Conservation (phyloP, 2,329 filamentous ascomycete species). For the Scedosporium dehoogii region DNA sequence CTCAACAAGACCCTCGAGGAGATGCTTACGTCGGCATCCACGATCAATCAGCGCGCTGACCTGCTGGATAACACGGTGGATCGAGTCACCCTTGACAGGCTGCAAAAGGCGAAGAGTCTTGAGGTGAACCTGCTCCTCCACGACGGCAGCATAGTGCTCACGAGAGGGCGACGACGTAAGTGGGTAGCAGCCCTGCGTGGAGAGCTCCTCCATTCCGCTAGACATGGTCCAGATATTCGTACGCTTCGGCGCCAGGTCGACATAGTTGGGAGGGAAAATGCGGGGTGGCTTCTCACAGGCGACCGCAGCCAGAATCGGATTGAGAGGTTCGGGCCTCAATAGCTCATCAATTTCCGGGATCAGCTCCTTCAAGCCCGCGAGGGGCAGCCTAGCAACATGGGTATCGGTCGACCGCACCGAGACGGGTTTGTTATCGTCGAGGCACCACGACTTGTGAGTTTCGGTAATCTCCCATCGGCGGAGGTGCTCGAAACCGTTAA, state of each 20-base stretch:
- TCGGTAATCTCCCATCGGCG: constrained; percentile 20
- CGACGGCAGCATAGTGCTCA: constrained; percentile 19
- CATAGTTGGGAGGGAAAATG: constrained; percentile 15
- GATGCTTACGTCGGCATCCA: constrained; percentile 10
- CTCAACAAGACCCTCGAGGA: constrained; percentile 17
- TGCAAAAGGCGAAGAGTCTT: constrained; percentile 21
- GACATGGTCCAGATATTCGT: constrained; percentile 22
- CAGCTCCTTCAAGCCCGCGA: constrained; percentile 13
- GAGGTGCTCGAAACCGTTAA: constrained; percentile 23
- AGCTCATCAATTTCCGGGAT: constrained; percentile 16
- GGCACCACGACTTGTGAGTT: constrained; percentile 2
- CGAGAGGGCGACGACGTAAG: constrained; percentile 17
- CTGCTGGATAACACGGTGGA: constrained; percentile 16
- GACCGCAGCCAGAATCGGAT: constrained; percentile 5
- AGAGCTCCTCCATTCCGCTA: constrained; percentile 17
- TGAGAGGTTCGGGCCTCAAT: constrained; percentile 6
- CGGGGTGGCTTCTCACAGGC: constrained; percentile 10
- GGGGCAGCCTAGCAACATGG: constrained; percentile 11
- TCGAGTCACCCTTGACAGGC: constrained; percentile 16
- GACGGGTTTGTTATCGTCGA: constrained; percentile 3
- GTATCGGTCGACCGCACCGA: neutral
- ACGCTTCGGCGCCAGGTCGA: constrained; percentile 14
- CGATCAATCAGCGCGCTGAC: constrained; percentile 13
- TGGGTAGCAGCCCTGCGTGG: constrained; percentile 20
- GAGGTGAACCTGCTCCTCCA: constrained; percentile 21